Base-by-base conservation (phyloP, 2,329 filamentous ascomycete species). In the Ambrosiella cleistominuta region DNA sequence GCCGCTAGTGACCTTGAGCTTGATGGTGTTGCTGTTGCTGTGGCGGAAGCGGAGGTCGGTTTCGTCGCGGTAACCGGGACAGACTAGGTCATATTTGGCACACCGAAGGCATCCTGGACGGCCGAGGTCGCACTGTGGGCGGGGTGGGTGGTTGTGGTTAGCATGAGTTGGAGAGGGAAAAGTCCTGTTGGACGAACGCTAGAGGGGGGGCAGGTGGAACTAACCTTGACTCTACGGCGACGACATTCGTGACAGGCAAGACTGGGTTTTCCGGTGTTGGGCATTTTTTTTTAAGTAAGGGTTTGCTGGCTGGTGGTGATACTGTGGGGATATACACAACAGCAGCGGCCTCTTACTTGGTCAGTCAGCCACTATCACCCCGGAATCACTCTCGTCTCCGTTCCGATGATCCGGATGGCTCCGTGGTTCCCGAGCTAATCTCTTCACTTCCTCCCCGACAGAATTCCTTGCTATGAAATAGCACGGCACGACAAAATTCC, bases 41-140 rank as follows among this genome's bases (percentile, higher is more conserved):
- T 61, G 59, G n/a, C 59, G 59, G 40, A 61, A 61, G 37, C 56
- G 52, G n/a, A 61, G 59, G 36, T 61, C 59, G 27, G 56, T 56
- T 17, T 61, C 52, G 36, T 61, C 59, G n/a, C 59, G 53, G 49
- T 61, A 61, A 7, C 59, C 59, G 11, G 59, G 56, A 11, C 59
- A 61, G 13, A 7, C 17, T 7, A 58, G 52, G 38, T 58, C 56
- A 51, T 61, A 57, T 39, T 61, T 61, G 47, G 45, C 17, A 40
- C 56, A 61, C 12, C 59, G 56, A 38, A 53, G 38, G 53, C 59
- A 61, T 15, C 59, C 59, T n/a, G 59, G 59, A 11, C 56, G 59
- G 36, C 59, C 39, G 6, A 61, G 56, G 19, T 61, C 59, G 44
- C 59, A 61, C 59, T 61, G 47, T 56, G 17, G 36, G 40, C 11